These are phyloP conservation scores for Apiospora saccharicola DNA, from an alignment of 2,329 filamentous ascomycete genomes.

Conservation along the genomic window DNA sequence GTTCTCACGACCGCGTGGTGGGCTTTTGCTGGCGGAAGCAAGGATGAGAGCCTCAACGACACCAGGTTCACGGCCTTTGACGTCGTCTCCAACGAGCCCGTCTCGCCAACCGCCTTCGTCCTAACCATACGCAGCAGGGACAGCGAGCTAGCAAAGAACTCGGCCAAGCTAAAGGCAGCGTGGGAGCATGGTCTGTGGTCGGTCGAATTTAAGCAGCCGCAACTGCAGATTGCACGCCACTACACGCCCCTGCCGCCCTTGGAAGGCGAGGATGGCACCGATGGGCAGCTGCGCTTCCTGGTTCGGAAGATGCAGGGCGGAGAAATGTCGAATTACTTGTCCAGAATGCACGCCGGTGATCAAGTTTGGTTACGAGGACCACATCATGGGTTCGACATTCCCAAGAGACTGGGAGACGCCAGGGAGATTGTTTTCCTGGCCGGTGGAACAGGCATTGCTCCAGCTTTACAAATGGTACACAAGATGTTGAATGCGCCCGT, in stretches of 20 bases:
- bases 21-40: background rate
- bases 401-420: constrained; percentile 43
- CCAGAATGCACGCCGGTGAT: constrained; percentile 67
- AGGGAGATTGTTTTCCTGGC: constrained; percentile 80
- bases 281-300: constrained; percentile 70
- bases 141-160: constrained; percentile 33
- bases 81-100: constrained; percentile 65
- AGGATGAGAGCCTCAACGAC: constrained; percentile 54
- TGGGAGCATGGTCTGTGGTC: constrained; percentile 79
- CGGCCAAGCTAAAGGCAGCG: constrained; percentile 43
- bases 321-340: constrained; percentile 86
- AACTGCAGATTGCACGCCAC: constrained; percentile 87
- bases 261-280: constrained; percentile 39
- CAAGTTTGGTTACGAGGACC: constrained; percentile 82
- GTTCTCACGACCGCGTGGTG: constrained; percentile 20
- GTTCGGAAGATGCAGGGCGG: constrained; percentile 81
- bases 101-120: constrained; percentile 74
- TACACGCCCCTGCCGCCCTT: constrained; percentile 85
- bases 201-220: constrained; percentile 92
- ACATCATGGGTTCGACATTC: constrained; percentile 69
- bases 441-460: constrained; percentile 91
- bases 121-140: constrained; percentile 65
- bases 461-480: constrained; percentile 81
- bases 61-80: constrained; percentile 71
- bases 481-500: constrained; percentile 58